Percentiles rank a stretch among this genome's conserved stretches.
phyloP scores from a whole-genome alignment of 345 rosid genomes.

The Cochlearia excelsa region DNA sequence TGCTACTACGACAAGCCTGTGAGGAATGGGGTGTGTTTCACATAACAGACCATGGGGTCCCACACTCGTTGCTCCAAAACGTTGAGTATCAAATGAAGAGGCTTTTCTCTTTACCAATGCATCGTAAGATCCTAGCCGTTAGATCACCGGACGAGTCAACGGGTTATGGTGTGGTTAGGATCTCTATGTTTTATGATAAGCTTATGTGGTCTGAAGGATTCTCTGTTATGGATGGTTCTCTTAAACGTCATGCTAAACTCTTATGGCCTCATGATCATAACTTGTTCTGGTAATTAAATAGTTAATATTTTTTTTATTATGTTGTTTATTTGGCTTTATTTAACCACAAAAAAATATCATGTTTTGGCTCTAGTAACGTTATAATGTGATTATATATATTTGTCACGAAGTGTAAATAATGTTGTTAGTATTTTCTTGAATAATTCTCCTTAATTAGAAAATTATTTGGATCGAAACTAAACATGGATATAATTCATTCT shows the following conservation, averaged over 20 bases:
- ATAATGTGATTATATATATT: neutral
- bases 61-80: slow-evolving; percentile 41
- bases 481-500: no score
- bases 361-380: neutral
- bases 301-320: neutral
- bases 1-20: slow-evolving; percentile 50
- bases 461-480: no score
- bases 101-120: slow-evolving; percentile 59
- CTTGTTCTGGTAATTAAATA: slow-evolving; percentile 52
- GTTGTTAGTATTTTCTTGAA: no score
- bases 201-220: slow-evolving; percentile 84
- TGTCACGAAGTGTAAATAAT: neutral
- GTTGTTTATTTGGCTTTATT: neutral
- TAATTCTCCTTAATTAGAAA: no score
- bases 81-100: slow-evolving; percentile 40
- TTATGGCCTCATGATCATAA: slow-evolving; percentile 66
- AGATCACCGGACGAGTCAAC: slow-evolving; percentile 48
- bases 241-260: slow-evolving; percentile 52
- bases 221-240: slow-evolving; percentile 59
- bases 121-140: slow-evolving; percentile 51
- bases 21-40: slow-evolving; percentile 76
- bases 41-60: slow-evolving; percentile 63
- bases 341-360: neutral
- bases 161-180: slow-evolving; percentile 63
- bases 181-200: slow-evolving; percentile 63